These are phyloP conservation scores for Pseudopithomyces chartarum DNA, from an alignment of 2,329 filamentous ascomycete genomes.

Conservation along the genomic window DNA sequence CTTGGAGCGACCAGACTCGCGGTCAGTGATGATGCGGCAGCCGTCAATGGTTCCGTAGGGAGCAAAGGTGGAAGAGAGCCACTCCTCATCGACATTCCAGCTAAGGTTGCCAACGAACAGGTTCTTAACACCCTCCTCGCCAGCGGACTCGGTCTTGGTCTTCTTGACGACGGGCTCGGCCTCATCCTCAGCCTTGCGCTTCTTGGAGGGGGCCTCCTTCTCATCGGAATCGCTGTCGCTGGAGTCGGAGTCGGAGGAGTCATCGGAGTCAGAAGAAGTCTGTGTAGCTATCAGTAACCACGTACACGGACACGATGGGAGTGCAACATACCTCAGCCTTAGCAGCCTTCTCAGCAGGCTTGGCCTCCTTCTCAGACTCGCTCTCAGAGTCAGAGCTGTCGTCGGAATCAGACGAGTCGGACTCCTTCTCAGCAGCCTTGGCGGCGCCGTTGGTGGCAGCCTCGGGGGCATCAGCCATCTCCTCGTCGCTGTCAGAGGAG, in stretches of 20 bases:
- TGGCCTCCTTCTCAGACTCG: slow-evolving; percentile 29
- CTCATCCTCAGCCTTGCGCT: slow-evolving; percentile 67
- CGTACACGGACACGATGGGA: neutral
- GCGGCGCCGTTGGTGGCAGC: slow-evolving; percentile 22
- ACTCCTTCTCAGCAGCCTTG: slow-evolving; percentile 25
- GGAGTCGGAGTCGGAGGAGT: slow-evolving; percentile 36
- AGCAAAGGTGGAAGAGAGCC: slow-evolving; percentile 81
- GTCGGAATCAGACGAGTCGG: slow-evolving; percentile 16
- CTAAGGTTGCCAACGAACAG: slow-evolving; percentile 90
- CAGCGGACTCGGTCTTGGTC: slow-evolving; percentile 64
- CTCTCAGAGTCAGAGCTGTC: slow-evolving; percentile 32
- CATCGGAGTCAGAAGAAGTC: slow-evolving; percentile 32
- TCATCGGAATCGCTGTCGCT: slow-evolving; percentile 38
- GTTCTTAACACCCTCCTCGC: slow-evolving; percentile 61
- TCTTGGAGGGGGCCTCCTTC: slow-evolving; percentile 59
- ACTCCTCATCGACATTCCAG: slow-evolving; percentile 87
- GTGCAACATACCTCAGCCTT: slow-evolving; percentile 24
- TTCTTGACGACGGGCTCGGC: slow-evolving; percentile 66
- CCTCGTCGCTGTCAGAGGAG: slow-evolving; percentile 33
- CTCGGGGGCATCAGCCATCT: slow-evolving; percentile 23
- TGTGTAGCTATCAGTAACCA: slow-evolving; percentile 21
- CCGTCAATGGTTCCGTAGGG: slow-evolving; percentile 73
- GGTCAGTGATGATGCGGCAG: slow-evolving; percentile 83
- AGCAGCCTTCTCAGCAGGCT: slow-evolving; percentile 16
- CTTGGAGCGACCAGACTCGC: slow-evolving; percentile 79